Conservation (phyloP, 139 green algal species). For the Micractinium sp. region DNA sequence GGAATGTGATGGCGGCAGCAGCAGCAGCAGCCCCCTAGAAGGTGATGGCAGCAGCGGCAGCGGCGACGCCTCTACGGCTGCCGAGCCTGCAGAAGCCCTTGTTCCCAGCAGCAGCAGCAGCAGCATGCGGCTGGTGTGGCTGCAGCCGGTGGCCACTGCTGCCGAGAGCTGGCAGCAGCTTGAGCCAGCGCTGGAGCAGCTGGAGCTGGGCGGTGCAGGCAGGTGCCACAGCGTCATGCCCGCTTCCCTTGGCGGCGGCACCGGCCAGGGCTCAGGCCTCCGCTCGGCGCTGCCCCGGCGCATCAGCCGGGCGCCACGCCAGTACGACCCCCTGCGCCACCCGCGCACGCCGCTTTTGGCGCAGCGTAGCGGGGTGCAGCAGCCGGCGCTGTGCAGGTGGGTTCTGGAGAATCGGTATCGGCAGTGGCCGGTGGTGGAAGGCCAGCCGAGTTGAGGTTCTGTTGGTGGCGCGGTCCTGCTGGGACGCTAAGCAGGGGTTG, state of each 20-base stretch:
- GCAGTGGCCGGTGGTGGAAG: too few relatives aligned
- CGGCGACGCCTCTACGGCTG: background rate
- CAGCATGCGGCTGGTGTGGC: slow-evolving; percentile 6
- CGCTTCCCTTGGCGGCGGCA: background rate
- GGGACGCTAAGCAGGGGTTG: background rate
- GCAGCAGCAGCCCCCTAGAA: too few relatives aligned
- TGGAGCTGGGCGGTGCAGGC: background rate
- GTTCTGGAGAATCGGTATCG: too few relatives aligned
- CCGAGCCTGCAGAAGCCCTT: background rate
- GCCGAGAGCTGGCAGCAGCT: slow-evolving; percentile 45
- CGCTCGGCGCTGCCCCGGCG: background rate
- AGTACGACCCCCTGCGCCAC: slow-evolving; percentile 1
- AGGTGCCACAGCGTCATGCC: too few relatives aligned
- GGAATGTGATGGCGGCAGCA: background rate
- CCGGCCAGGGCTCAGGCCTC: background rate
- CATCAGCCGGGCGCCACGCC: slow-evolving; percentile 4
- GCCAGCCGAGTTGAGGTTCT: too few relatives aligned
- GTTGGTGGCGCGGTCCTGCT: background rate
- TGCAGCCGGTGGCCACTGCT: background rate
- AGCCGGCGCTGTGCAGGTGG: slow-evolving; percentile 31
- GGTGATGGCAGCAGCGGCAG: background rate
- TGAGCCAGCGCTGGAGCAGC: slow-evolving; percentile 25
- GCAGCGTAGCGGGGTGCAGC: slow-evolving; percentile 25
- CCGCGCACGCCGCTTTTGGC: slow-evolving; percentile 22
- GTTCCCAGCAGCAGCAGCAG: background rate